A percentile compares a stretch with the other conserved stretches of the same genome.
Conservation (phyloP, 2,329 filamentous ascomycete genomes). For the Colletotrichum lini region DNA sequence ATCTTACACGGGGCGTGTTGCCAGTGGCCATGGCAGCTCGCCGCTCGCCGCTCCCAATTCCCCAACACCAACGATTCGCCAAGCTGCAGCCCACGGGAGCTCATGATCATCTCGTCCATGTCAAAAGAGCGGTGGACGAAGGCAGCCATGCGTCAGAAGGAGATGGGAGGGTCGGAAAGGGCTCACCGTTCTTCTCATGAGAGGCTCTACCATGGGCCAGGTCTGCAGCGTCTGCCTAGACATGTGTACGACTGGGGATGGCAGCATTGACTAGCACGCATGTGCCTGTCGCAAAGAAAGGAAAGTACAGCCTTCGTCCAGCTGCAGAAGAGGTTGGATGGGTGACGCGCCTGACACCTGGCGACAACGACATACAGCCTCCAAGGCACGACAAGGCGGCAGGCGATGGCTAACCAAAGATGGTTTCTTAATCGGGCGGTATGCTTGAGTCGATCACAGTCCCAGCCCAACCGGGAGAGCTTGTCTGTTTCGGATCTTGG, state of each 20-base stretch:
- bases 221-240: conserved; percentile 23
- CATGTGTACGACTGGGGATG: conserved; percentile 34
- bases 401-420: conserved; percentile 20
- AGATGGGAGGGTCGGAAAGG: conserved; percentile 23
- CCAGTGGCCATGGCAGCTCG: conserved; percentile 25
- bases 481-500: conserved; percentile 36
- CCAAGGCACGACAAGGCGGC: conserved; percentile 17
- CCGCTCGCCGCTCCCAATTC: conserved; percentile 4
- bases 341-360: conserved; percentile 11
- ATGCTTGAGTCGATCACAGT: conserved; percentile 34
- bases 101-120: conserved; percentile 38
- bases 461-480: conserved; percentile 18
- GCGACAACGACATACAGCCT: conserved; percentile 15
- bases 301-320: conserved; percentile 36
- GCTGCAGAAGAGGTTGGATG: conserved; percentile 29
- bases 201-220: conserved; percentile 33
- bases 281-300: conserved; percentile 38
- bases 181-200: conserved; percentile 38
- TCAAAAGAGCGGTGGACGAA: conserved; percentile 41
- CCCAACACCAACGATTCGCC: conserved; percentile 29
- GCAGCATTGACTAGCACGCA: conserved; percentile 22
- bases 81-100: conserved; percentile 33
- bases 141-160: conserved; percentile 16
- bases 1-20: conserved; percentile 34
- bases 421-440: conserved; percentile 36